These are phyloP conservation scores for Aurantiochytrium sp. DNA, from an alignment of 108 stramenopile genomes.

Conservation along the genomic window DNA sequence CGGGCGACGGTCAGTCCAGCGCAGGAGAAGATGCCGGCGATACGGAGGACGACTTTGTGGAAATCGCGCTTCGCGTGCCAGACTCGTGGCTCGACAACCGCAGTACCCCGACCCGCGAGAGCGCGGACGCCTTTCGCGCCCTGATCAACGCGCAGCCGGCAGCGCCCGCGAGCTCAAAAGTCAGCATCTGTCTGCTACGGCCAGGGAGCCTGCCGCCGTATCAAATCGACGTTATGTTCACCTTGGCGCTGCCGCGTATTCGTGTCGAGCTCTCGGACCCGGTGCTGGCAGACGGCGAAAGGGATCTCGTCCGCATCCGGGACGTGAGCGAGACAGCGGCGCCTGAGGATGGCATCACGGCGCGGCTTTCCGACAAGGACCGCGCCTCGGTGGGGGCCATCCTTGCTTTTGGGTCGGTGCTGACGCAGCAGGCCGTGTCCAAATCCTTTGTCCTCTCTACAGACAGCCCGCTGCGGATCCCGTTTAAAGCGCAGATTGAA, in stretches of 20 bases:
- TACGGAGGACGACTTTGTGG: background rate
- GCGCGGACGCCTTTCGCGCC: background rate
- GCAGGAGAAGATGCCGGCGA: too few species aligned
- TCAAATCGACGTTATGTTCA: background rate
- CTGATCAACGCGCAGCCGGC: background rate
- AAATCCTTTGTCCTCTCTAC: background rate
- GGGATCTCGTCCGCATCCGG: background rate
- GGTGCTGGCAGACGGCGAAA: background rate
- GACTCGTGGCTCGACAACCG: background rate
- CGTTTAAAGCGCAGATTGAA: background rate
- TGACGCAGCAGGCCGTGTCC: background rate
- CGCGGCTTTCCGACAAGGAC: background rate
- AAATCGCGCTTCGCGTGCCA: background rate
- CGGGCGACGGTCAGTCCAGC: too few species aligned
- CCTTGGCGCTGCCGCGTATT: background rate
- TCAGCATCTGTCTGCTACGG: background rate
- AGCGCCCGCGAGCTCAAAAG: background rate
- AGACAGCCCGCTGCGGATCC: background rate
- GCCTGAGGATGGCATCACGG: background rate
- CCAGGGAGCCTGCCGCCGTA: background rate
- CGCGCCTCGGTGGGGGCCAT: background rate
- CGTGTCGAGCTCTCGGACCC: background rate
- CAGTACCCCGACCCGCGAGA: background rate
- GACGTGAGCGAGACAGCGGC: background rate
- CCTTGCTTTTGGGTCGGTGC: background rate